A percentile compares a stretch with the other conserved stretches of the same genome.
Evolutionary conservation across 345 rosid genomes (phyloP).

Genomic region (Hypericum perforatum): DNA sequence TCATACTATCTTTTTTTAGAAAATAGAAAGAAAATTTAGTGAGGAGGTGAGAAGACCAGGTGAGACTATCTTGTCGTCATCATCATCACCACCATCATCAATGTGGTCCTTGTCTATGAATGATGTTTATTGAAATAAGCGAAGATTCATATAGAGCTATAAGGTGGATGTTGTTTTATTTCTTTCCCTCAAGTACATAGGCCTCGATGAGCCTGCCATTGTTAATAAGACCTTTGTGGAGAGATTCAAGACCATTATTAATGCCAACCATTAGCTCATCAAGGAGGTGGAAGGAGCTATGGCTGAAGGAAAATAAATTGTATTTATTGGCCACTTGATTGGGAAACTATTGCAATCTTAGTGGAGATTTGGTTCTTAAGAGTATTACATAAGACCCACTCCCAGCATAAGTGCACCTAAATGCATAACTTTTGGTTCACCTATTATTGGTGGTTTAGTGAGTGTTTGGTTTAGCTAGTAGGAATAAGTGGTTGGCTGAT

Average conservation of each 20-base stretch:
- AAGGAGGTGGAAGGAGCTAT: constrained; percentile 35
- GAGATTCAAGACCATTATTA: constrained; percentile 20
- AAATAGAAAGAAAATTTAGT: too few relatives aligned
- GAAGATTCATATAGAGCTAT: constrained; percentile 53
- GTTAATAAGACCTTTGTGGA: constrained; percentile 52
- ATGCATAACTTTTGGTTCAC: constrained; percentile 83
- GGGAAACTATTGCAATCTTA: constrained; percentile 64
- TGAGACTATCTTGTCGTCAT: constrained; percentile 31
- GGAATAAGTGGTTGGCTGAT: too few relatives aligned
- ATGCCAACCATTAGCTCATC: constrained; percentile 15
- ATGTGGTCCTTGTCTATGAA: constrained; percentile 28
- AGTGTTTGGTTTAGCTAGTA: too few relatives aligned
- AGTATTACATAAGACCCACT: constrained; percentile 16
- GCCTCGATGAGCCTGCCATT: constrained; percentile 35
- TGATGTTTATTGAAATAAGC: constrained; percentile 28
- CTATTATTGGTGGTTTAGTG: constrained; percentile 59
- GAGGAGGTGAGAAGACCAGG: constrained; percentile 14
- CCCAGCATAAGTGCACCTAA: constrained; percentile 13
- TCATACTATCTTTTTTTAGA: too few relatives aligned
- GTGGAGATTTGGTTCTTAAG: constrained; percentile 60
- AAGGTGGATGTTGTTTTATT: constrained; percentile 29
- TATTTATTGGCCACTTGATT: constrained; percentile 74
- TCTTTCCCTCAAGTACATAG: constrained; percentile 50
- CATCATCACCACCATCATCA: too few relatives aligned
- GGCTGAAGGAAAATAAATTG: constrained; percentile 27